A percentile compares a stretch with the other conserved stretches of the same genome.
These are phyloP conservation scores for Boletus rufocinnamomeus DNA, from an alignment of 768 basidiomycete species.

Conservation along the genomic window DNA sequence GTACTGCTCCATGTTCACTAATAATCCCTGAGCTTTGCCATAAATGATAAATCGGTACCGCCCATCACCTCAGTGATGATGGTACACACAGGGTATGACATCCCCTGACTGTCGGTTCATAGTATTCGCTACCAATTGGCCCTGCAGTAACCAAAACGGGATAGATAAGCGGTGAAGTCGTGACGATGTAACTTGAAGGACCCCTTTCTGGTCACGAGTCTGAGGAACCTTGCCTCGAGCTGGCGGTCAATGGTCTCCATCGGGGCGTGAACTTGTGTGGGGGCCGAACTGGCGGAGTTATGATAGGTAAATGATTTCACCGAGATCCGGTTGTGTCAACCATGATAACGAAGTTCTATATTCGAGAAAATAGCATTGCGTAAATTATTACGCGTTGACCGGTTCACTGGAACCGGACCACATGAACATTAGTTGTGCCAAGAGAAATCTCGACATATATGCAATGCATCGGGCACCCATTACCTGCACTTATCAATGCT, in stretches of 20 bases:
- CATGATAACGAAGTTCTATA: background rate
- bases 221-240: background rate
- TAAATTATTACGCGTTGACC: background rate
- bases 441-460: background rate
- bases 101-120: conserved; percentile 9
- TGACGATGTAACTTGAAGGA: background rate
- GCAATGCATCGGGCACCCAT: background rate
- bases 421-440: background rate
- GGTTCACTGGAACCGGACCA: background rate
- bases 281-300: background rate
- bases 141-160: conserved; percentile 3
- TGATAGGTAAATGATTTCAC: background rate
- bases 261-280: background rate
- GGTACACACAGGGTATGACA: conserved; percentile 1
- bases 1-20: background rate
- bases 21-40: background rate
- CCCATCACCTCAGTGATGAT: background rate
- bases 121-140: background rate
- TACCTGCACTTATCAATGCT: background rate
- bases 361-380: background rate
- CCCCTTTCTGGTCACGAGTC: background rate
- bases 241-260: background rate
- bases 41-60: conserved; percentile 17
- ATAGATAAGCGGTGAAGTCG: background rate
- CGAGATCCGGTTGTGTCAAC: background rate